Evolutionary conservation across 257 asterid genomes (phyloP).

Genomic region (Solanum piurae): DNA sequence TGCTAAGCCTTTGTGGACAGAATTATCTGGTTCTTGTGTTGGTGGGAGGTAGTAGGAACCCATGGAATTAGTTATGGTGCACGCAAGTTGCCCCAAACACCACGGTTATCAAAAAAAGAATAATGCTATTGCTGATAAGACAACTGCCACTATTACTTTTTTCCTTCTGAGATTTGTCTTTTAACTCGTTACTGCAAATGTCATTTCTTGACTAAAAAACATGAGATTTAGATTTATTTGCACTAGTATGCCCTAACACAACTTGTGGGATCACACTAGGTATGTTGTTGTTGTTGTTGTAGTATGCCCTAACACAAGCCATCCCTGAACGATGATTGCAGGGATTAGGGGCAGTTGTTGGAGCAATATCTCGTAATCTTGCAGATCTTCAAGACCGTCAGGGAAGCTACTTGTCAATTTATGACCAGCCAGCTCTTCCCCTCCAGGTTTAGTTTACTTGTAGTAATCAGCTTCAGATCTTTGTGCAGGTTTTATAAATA

Average conservation of each 20-base stretch:
- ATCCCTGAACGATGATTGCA: conserved; percentile 7
- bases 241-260: neutral
- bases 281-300: neutral
- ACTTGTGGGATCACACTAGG: neutral
- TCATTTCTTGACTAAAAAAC: neutral
- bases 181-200: neutral
- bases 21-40: neutral
- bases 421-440: conserved; percentile 80
- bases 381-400: conserved; percentile 91
- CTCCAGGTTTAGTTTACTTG: conserved; percentile 39
- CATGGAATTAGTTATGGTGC: neutral
- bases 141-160: neutral
- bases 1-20: neutral
- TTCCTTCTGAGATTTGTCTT: neutral
- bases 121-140: neutral
- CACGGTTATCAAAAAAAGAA: neutral
- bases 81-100: neutral
- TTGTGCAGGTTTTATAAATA: neutral
- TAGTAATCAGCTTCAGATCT: neutral
- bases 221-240: neutral
- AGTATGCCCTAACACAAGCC: neutral
- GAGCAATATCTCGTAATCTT: conserved; percentile 95
- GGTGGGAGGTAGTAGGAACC: neutral
- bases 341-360: conserved; percentile 99
- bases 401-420: conserved; percentile 94